These are phyloP conservation scores for Fusarium sp. DNA, from an alignment of 2,329 filamentous ascomycete species.

Conservation along the genomic window DNA sequence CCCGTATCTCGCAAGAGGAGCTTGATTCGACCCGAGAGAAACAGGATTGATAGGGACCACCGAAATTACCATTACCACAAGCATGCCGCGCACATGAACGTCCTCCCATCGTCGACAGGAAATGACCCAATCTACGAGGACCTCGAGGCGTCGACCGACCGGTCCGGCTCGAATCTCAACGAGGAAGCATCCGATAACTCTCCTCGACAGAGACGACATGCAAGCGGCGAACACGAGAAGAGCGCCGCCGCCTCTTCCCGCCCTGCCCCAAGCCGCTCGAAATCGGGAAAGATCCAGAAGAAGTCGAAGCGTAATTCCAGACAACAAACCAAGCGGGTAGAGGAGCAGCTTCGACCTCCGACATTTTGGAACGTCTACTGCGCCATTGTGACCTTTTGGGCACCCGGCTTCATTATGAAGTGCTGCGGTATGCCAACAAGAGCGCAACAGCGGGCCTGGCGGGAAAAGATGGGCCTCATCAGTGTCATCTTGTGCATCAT, in stretches of 20 bases:
- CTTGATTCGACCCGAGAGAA: slow-evolving; percentile 88
- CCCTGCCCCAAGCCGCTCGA: slow-evolving; percentile 55
- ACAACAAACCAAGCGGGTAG: slow-evolving; percentile 65
- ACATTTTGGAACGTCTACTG: slow-evolving; percentile 98
- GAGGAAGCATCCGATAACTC: slow-evolving; percentile 62
- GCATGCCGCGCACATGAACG: slow-evolving; percentile 93
- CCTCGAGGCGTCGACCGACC: slow-evolving; percentile 72
- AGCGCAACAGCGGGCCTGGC: slow-evolving; percentile 92
- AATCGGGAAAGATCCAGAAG: slow-evolving; percentile 75
- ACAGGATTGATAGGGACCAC: slow-evolving; percentile 85
- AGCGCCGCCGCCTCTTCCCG: slow-evolving; percentile 44
- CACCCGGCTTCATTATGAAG: slow-evolving; percentile 83
- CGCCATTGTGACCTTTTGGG: slow-evolving; percentile 94
- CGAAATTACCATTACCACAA: slow-evolving; percentile 97
- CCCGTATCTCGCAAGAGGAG: slow-evolving; percentile 80
- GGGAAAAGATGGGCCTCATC: slow-evolving; percentile 97
- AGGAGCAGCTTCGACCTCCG: slow-evolving; percentile 79
- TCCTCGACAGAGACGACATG: slow-evolving; percentile 52
- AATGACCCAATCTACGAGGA: slow-evolving; percentile 90
- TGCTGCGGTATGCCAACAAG: slow-evolving; percentile 89
- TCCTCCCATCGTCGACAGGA: slow-evolving; percentile 90
- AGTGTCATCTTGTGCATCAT: slow-evolving; percentile 93
- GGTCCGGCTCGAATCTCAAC: slow-evolving; percentile 60
- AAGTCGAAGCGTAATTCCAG: slow-evolving; percentile 57
- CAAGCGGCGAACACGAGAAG: slow-evolving; percentile 51